Conservation (phyloP, 108 stramenopile species). For the Discostella pseudostelligera region DNA sequence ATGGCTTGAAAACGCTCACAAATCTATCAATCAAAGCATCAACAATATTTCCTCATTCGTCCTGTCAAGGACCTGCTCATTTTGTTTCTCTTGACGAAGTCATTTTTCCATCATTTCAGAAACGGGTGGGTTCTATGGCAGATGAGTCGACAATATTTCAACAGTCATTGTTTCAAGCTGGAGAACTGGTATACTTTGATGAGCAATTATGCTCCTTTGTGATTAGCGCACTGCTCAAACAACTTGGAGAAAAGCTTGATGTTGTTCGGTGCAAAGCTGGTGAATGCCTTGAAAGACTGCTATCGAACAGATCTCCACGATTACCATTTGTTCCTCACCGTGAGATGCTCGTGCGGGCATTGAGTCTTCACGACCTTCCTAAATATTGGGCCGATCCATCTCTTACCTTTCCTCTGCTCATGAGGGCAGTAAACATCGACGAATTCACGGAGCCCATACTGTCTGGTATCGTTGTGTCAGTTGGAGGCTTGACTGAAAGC, state of each 20-base stretch:
- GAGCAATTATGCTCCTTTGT: slow-evolving; percentile 43
- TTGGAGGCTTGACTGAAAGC: slow-evolving; percentile 92
- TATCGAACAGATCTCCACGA: slow-evolving; percentile 43
- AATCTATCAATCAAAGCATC: slow-evolving; percentile 43
- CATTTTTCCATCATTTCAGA: slow-evolving; percentile 22
- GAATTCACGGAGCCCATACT: slow-evolving; percentile 68
- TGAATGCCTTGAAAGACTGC: slow-evolving; percentile 62
- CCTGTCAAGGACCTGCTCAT: background rate
- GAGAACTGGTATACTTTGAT: slow-evolving; percentile 27
- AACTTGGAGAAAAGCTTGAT: slow-evolving; percentile 93
- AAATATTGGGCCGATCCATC: slow-evolving; percentile 65
- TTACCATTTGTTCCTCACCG: slow-evolving; percentile 57
- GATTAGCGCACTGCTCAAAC: slow-evolving; percentile 75
- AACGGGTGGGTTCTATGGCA: slow-evolving; percentile 13
- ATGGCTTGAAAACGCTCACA: slow-evolving; percentile 66
- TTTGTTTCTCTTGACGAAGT: slow-evolving; percentile 1
- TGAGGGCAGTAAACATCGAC: slow-evolving; percentile 68
- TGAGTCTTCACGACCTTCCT: slow-evolving; percentile 20
- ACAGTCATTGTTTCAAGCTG: background rate
- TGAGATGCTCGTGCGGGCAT: slow-evolving; percentile 36
- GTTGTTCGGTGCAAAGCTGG: slow-evolving; percentile 83
- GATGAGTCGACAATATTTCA: background rate
- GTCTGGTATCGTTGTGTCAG: slow-evolving; percentile 87
- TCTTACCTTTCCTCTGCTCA: slow-evolving; percentile 68
- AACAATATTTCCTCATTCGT: slow-evolving; percentile 27